phyloP scores from a whole-genome alignment of 352 stramenopile species.

The Plasmopara halstedii region DNA sequence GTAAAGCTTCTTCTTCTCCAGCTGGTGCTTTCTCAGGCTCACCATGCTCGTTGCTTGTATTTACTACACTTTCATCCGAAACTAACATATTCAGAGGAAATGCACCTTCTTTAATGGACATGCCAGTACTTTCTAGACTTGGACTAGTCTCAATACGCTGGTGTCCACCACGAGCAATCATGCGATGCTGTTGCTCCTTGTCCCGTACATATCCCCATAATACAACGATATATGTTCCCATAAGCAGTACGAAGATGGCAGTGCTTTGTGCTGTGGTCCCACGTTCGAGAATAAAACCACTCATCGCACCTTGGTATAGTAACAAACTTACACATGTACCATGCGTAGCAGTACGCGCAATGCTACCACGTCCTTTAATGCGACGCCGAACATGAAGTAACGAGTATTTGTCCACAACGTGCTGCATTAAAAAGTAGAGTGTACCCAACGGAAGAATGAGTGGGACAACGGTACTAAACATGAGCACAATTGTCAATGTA shows the following conservation, averaged over 20 bases:
- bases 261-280: slow-evolving; percentile 69
- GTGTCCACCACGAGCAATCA: slow-evolving; percentile 35
- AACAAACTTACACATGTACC: slow-evolving; percentile 73
- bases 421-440: slow-evolving; percentile 82
- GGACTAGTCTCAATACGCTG: slow-evolving; percentile 27
- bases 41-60: slow-evolving; percentile 12
- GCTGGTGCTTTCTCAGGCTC: slow-evolving; percentile 19
- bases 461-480: slow-evolving; percentile 80
- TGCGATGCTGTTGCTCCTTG: slow-evolving; percentile 62
- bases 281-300: slow-evolving; percentile 74
- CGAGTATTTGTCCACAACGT: slow-evolving; percentile 80
- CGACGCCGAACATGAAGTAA: slow-evolving; percentile 69
- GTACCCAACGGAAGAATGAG: slow-evolving; percentile 72
- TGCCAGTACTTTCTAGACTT: slow-evolving; percentile 5
- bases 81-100: slow-evolving; percentile 21
- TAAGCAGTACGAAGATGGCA: slow-evolving; percentile 64
- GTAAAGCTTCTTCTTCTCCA: slow-evolving; percentile 23
- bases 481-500: slow-evolving; percentile 73
- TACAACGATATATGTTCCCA: slow-evolving; percentile 75
- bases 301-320: slow-evolving; percentile 78
- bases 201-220: slow-evolving; percentile 82
- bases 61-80: slow-evolving; percentile 9
- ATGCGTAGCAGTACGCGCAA: slow-evolving; percentile 73
- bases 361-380: slow-evolving; percentile 79
- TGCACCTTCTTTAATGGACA: slow-evolving; percentile 6